Conservation (phyloP, 495 filamentous ascomycete genomes). For the Daldinia decipiens region DNA sequence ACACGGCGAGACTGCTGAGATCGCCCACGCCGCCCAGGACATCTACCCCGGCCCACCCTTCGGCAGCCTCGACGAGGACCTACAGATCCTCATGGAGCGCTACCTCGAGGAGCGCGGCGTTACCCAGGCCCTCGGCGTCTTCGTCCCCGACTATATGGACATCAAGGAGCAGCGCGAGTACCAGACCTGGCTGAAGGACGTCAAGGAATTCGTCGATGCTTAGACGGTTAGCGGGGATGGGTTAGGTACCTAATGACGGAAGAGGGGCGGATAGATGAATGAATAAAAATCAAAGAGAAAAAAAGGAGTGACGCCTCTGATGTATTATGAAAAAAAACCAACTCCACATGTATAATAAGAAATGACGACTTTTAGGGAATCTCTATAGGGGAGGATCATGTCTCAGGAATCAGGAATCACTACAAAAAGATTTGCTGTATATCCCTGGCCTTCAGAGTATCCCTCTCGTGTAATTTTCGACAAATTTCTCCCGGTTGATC, state of each 20-base stretch:
- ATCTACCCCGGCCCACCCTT: slow-evolving; percentile 94
- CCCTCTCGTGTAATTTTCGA: not conserved
- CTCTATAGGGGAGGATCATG: not conserved
- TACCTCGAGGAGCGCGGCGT: slow-evolving; percentile 96
- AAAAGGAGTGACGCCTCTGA: slow-evolving; percentile 1
- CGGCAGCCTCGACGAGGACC: slow-evolving; percentile 92
- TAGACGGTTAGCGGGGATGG: slow-evolving; percentile 51
- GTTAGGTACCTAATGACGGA: not conserved
- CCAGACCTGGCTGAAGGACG: slow-evolving; percentile 83
- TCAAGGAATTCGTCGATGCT: slow-evolving; percentile 80
- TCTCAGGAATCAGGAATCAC: not conserved
- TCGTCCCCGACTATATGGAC: slow-evolving; percentile 96
- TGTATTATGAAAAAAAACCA: slow-evolving; percentile 32
- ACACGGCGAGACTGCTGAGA: slow-evolving; percentile 58
- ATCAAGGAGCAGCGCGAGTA: slow-evolving; percentile 99
- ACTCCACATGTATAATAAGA: slow-evolving; percentile 34
- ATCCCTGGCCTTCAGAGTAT: not conserved
- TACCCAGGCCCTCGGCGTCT: slow-evolving; percentile 84
- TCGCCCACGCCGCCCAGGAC: slow-evolving; percentile 66
- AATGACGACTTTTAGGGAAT: slow-evolving; percentile 13
- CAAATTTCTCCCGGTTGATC: not conserved
- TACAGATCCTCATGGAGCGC: slow-evolving; percentile 89
- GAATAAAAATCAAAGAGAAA: not conserved
- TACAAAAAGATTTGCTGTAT: not conserved
- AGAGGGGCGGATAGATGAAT: not conserved